phyloP scores from a whole-genome alignment of 306 rosid species.

The Cotoneaster glaucophyllus region DNA sequence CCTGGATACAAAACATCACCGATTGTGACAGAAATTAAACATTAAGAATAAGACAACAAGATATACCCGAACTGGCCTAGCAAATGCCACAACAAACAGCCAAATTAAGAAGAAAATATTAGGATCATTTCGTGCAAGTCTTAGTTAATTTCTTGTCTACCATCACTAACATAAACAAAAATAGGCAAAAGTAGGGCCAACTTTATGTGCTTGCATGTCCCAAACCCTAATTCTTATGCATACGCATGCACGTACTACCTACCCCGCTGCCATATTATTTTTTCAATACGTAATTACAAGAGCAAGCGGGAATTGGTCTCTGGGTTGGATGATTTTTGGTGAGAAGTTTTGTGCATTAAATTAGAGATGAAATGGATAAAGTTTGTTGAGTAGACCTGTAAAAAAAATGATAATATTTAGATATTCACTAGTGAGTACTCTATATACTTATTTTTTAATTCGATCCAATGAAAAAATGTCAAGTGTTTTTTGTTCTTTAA shows the following conservation, averaged over 20 bases:
- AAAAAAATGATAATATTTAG: not conserved
- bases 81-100: not conserved
- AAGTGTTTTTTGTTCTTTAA: too few species aligned
- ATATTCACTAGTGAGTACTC: too few species aligned
- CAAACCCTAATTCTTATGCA: not conserved
- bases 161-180: not conserved
- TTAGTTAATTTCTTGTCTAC: constrained; percentile 5
- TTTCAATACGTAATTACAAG: not conserved
- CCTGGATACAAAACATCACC: not conserved
- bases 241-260: not conserved
- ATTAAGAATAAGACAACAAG: not conserved
- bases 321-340: constrained; percentile 8
- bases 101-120: not conserved
- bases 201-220: not conserved
- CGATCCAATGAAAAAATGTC: too few species aligned
- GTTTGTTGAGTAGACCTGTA: constrained; percentile 28
- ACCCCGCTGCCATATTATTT: not conserved
- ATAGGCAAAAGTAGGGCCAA: not conserved
- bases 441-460: too few species aligned
- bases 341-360: constrained; percentile 14
- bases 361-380: constrained; percentile 1
- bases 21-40: not conserved
- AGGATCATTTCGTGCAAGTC: constrained; percentile 9
- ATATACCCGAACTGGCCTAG: not conserved
- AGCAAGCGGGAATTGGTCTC: not conserved